Evolutionary conservation across 2,329 filamentous ascomycete species (phyloP).

Genomic region (Didymella glomerata): DNA sequence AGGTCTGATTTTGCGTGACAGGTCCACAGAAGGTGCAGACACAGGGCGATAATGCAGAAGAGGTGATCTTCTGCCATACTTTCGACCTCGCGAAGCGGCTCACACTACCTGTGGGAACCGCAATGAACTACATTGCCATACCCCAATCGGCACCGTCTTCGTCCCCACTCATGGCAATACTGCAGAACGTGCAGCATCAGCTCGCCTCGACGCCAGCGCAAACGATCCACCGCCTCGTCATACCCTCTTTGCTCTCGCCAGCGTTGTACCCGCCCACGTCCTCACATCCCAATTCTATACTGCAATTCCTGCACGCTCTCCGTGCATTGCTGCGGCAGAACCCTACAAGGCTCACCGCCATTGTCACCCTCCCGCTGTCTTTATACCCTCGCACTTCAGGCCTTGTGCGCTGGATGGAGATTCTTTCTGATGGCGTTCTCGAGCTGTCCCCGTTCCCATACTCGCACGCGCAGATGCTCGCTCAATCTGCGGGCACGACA

Average conservation of each 20-base stretch:
- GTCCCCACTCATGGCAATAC: slow-evolving; percentile 71
- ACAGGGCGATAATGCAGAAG: slow-evolving; percentile 60
- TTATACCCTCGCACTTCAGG: slow-evolving; percentile 80
- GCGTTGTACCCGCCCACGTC: slow-evolving; percentile 76
- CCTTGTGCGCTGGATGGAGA: slow-evolving; percentile 84
- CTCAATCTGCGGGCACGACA: slow-evolving; percentile 59
- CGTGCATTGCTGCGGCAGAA: slow-evolving; percentile 77
- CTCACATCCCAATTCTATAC: slow-evolving; percentile 73
- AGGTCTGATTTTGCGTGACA: slow-evolving; percentile 29
- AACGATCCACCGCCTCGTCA: slow-evolving; percentile 78
- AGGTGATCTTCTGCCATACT: slow-evolving; percentile 58
- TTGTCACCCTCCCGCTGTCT: slow-evolving; percentile 80
- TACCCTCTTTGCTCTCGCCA: slow-evolving; percentile 89
- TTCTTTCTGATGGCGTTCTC: slow-evolving; percentile 83
- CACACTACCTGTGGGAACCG: slow-evolving; percentile 50
- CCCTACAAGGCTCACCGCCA: slow-evolving; percentile 69
- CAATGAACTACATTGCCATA: slow-evolving; percentile 63
- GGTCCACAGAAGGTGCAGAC: slow-evolving; percentile 26
- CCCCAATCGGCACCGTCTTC: slow-evolving; percentile 58
- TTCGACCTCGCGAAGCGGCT: slow-evolving; percentile 63
- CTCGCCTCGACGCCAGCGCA: slow-evolving; percentile 60
- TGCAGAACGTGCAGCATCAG: slow-evolving; percentile 68
- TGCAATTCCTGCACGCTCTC: slow-evolving; percentile 83
- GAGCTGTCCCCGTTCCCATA: slow-evolving; percentile 80
- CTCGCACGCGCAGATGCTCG: slow-evolving; percentile 60